Evolutionary conservation across 2,329 filamentous ascomycete genomes (phyloP), one percentile per base, ranked within the genome.

Genomic region (Aspergillus unguis): DNA sequence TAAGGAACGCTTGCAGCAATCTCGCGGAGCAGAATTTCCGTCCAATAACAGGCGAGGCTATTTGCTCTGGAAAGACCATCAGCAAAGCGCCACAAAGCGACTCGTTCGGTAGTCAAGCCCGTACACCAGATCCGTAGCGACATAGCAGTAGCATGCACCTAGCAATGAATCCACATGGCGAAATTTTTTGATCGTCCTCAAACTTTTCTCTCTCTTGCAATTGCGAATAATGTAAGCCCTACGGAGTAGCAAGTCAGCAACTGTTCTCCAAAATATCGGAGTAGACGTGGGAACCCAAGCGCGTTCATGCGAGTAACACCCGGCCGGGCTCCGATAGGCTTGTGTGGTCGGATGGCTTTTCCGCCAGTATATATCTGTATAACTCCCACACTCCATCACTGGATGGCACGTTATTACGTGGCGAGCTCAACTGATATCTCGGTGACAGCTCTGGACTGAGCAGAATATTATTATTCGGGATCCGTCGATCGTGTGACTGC

Each of bases 41-140:
- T 25, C 37, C 37, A 40, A 40, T 40, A 25, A 9, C 37, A 23
- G 10, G 5, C 37, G 37, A 3, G 8, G 6, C 11, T 40, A 23
- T 6, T 26, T 40, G 37, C 23, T 25, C 23, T 40, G 36, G 41
- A 8, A 31, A 25, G 28, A 10, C 17, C 45, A 40, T 10, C 36
- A 32, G 28, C 36, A 9, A 32, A 41, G 46, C 23, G 17, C 23
- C 26, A 17, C 17, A 17, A 40, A 8, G 37, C 46, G 46, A 48
- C 29, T 48, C 46, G 46, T 37, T 48, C 46, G 46, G 46, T 32
- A 42, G 25, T 48, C 36, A 33, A 8, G 37, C 6, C 37, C 37
- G 37, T 45, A 28, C 8, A 27, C 17, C 17, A 17, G 17, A 17
- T 17, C 17, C 17, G 17, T 17, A 17, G 17, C 17, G 17, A 17